Percentiles rank a stretch among this genome's conserved stretches.
Evolutionary conservation across 805 yeast species (phyloP).

Genomic region (Starmerella apicola): DNA sequence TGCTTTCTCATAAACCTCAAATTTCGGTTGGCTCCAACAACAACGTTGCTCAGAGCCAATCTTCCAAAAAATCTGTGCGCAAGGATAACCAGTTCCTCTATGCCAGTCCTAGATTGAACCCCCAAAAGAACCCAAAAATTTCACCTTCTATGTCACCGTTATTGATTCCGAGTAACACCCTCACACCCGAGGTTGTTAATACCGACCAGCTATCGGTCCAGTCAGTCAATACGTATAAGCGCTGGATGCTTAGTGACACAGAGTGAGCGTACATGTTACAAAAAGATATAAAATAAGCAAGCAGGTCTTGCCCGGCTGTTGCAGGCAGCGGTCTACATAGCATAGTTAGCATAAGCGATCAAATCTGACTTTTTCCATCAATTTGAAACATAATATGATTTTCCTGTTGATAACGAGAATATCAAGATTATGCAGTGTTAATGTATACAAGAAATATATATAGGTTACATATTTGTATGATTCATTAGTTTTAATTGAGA

Average conservation of each 20-base stretch:
- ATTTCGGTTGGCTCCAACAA: background rate
- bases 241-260: slow-evolving; percentile 17
- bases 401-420: too few relatives aligned
- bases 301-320: too few relatives aligned
- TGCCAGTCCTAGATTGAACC: slow-evolving; percentile 21
- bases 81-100: slow-evolving; percentile 16
- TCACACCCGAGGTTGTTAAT: background rate
- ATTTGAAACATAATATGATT: too few relatives aligned
- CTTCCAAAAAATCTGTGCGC: background rate
- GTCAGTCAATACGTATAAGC: slow-evolving; percentile 19
- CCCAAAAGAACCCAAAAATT: slow-evolving; percentile 10
- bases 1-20: slow-evolving; percentile 3
- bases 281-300: too few relatives aligned
- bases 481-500: too few relatives aligned
- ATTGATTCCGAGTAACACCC: slow-evolving; percentile 16
- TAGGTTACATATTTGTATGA: too few relatives aligned
- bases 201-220: slow-evolving; percentile 10
- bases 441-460: too few relatives aligned
- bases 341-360: too few relatives aligned
- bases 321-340: too few relatives aligned
- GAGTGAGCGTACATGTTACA: too few relatives aligned
- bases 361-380: too few relatives aligned
- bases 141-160: slow-evolving; percentile 21
- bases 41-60: background rate
- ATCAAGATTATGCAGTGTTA: too few relatives aligned